Conservation (phyloP, 225 moss, liverwort and hornwort genomes). For the Sphagnum tenellum region DNA sequence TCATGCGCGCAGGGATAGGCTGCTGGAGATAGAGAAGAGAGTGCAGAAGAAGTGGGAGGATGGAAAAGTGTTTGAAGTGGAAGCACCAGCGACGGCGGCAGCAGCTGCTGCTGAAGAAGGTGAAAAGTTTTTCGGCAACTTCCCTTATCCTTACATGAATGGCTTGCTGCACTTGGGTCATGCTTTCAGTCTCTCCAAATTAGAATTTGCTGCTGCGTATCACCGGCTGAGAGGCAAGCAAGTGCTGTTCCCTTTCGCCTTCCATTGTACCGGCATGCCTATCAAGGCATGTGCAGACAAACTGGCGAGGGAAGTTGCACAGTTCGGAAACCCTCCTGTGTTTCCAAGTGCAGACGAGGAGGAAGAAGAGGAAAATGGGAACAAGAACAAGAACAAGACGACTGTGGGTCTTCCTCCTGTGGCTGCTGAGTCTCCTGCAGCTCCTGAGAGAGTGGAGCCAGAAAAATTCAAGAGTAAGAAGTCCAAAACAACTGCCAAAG, state of each 20-base stretch:
- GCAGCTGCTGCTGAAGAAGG: conserved; percentile 27
- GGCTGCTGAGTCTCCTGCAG: conserved; percentile 29
- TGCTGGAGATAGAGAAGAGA: conserved; percentile 55
- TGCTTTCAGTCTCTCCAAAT: conserved; percentile 51
- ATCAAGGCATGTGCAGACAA: conserved; percentile 99
- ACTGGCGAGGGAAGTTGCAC: conserved; percentile 54
- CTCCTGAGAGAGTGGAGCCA: conserved; percentile 54
- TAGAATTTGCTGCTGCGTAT: conserved; percentile 86
- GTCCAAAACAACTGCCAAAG: conserved; percentile 68
- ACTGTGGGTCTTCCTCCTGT: conserved; percentile 9
- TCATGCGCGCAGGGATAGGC: conserved; percentile 71
- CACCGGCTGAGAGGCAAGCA: conserved; percentile 73
- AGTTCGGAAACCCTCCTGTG: conserved; percentile 71
- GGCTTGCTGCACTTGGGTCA: conserved; percentile 86
- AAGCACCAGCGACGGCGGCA: conserved; percentile 45
- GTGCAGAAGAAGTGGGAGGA: conserved; percentile 77
- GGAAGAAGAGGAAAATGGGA: conserved; percentile 10
- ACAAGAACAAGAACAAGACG: too few relatives aligned
- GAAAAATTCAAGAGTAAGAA: conserved; percentile 92
- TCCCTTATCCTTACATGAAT: conserved; percentile 96
- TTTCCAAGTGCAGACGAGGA: conserved; percentile 54
- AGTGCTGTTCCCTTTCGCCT: conserved; percentile 88
- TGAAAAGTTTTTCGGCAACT: conserved; percentile 89
- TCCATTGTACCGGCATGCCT: conserved; percentile 96
- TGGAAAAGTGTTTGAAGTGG: conserved; percentile 74